phyloP scores from a whole-genome alignment of 805 yeast genomes.

The Clavispora fructus region DNA sequence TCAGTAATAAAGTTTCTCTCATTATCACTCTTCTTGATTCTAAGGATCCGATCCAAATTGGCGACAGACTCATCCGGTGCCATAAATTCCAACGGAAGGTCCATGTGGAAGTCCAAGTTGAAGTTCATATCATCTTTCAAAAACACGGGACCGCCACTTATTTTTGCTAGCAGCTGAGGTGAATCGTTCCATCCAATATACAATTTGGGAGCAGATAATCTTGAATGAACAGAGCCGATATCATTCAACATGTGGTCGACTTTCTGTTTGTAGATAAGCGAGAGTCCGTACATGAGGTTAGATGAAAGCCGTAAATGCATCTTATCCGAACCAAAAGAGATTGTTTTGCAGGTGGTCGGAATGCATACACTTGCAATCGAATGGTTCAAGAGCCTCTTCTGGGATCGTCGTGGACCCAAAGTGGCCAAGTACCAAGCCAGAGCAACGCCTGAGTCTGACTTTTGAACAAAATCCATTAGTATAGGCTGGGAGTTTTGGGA shows the following conservation, averaged over 20 bases:
- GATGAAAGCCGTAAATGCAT: constrained; percentile 32
- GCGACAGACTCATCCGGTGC: neutral
- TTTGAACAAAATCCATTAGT: neutral
- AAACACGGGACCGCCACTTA: neutral
- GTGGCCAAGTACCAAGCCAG: constrained; percentile 39
- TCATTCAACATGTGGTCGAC: constrained; percentile 41
- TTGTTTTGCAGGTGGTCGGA: constrained; percentile 34
- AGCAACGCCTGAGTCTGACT: constrained; percentile 10
- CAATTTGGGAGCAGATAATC: constrained; percentile 16
- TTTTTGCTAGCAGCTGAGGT: neutral
- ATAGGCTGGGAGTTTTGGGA: no score
- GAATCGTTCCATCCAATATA: constrained; percentile 5
- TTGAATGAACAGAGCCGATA: constrained; percentile 10
- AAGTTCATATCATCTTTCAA: neutral
- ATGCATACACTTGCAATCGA: constrained; percentile 35
- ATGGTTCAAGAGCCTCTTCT: constrained; percentile 24
- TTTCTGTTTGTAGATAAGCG: constrained; percentile 45
- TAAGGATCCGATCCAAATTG: neutral
- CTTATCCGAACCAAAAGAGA: constrained; percentile 11
- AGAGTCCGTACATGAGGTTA: constrained; percentile 43
- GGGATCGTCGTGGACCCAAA: constrained; percentile 28
- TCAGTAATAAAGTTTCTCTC: neutral
- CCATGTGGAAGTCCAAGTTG: neutral
- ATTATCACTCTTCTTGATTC: neutral
- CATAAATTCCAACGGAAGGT: neutral